Conservation (phyloP, 495 filamentous ascomycete genomes). For the Hyaloscypha variabilis region DNA sequence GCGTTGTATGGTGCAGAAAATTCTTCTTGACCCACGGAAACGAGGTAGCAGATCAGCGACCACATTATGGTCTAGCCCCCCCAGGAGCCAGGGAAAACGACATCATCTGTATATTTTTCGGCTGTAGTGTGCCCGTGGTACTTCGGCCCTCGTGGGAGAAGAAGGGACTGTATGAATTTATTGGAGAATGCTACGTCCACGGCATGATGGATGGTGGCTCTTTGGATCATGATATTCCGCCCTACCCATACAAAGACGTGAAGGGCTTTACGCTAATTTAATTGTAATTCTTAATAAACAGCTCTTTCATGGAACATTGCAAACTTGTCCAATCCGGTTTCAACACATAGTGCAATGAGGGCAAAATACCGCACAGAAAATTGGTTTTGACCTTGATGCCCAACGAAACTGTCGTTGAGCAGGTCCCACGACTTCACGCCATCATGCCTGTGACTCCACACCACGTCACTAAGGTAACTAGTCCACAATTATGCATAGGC, state of each 20-base stretch:
- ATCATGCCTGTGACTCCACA: neutral
- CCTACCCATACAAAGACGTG: neutral
- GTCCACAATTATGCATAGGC: no score
- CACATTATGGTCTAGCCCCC: conserved; percentile 25
- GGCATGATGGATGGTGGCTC: conserved; percentile 15
- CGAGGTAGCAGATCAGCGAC: neutral
- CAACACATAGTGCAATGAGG: neutral
- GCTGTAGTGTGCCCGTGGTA: conserved; percentile 46
- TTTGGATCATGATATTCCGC: neutral
- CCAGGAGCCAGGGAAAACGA: conserved; percentile 31
- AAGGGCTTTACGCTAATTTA: neutral
- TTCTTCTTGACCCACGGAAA: neutral
- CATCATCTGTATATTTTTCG: conserved; percentile 42
- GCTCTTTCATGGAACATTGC: neutral
- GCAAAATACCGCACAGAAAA: no score
- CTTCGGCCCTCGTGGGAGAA: conserved; percentile 25
- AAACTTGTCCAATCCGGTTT: neutral
- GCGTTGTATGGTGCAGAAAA: conserved; percentile 12
- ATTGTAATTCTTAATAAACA: neutral
- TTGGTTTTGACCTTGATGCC: neutral
- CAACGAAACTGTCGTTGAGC: neutral
- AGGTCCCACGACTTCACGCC: neutral
- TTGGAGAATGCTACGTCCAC: conserved; percentile 15
- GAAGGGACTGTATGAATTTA: neutral
- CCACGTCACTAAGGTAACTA: neutral